Evolutionary conservation across 2,329 filamentous ascomycete species (phyloP).

Genomic region (Cladosporium sp.): DNA sequence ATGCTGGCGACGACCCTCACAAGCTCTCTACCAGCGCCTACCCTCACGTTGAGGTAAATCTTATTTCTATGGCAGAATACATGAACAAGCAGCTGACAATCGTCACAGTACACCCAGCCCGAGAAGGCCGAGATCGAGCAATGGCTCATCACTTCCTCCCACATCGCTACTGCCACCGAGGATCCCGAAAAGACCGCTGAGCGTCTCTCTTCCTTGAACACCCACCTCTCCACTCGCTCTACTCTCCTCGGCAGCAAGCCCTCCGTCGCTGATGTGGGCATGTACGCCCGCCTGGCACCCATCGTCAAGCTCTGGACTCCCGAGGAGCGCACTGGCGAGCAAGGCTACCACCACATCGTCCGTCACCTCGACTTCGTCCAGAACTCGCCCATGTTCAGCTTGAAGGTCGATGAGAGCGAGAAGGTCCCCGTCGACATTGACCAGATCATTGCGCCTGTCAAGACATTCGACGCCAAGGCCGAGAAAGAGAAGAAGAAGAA

Average conservation of each 20-base stretch:
- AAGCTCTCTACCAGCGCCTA: conserved; percentile 39
- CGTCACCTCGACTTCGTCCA: conserved; percentile 93
- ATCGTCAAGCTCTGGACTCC: conserved; percentile 75
- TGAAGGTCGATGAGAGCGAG: conserved; percentile 62
- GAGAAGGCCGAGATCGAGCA: conserved; percentile 87
- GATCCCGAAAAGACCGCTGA: conserved; percentile 59
- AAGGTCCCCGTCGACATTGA: conserved; percentile 75
- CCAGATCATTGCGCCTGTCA: conserved; percentile 83
- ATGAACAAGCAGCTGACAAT: neutral
- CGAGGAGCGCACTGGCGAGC: conserved; percentile 85
- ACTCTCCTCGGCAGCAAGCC: conserved; percentile 89
- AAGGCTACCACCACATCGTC: conserved; percentile 87
- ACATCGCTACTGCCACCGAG: conserved; percentile 63
- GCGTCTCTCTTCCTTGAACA: conserved; percentile 78
- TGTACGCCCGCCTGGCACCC: conserved; percentile 77
- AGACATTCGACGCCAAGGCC: conserved; percentile 84
- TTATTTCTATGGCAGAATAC: neutral
- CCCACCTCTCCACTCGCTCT: conserved; percentile 82
- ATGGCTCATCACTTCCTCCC: conserved; percentile 75
- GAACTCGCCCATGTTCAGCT: conserved; percentile 71
- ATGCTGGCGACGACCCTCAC: conserved; percentile 33
- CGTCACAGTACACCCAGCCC: conserved; percentile 67
- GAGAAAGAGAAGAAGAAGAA: conserved; percentile 98
- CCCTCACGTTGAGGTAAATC: conserved; percentile 32
- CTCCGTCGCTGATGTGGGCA: conserved; percentile 79